phyloP scores from a whole-genome alignment of 2,329 filamentous ascomycete species.

The Gyromitra esculenta region DNA sequence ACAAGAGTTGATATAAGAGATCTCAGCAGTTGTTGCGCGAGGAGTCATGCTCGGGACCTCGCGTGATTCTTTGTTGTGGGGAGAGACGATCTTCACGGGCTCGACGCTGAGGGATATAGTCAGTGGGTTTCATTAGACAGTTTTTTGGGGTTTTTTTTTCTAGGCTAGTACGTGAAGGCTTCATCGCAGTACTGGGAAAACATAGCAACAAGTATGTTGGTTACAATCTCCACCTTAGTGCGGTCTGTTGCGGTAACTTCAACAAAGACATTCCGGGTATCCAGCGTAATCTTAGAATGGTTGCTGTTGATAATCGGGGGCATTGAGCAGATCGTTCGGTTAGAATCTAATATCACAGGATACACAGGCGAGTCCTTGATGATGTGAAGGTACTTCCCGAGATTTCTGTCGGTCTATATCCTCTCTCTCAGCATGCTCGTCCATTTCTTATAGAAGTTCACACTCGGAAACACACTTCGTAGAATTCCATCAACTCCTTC shows the following conservation, averaged over 20 bases:
- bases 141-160: background rate
- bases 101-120: constrained; percentile 69
- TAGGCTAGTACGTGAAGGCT: constrained; percentile 72
- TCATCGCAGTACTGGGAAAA: constrained; percentile 92
- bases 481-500: constrained; percentile 90
- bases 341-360: constrained; percentile 92
- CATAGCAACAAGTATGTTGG: constrained; percentile 96
- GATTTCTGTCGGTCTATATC: constrained; percentile 79
- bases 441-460: constrained; percentile 14
- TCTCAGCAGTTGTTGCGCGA: constrained; percentile 79
- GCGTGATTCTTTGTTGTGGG: constrained; percentile 86
- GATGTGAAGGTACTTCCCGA: constrained; percentile 90
- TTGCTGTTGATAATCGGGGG: constrained; percentile 98
- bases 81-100: constrained; percentile 88
- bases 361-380: constrained; percentile 94
- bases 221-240: constrained; percentile 95
- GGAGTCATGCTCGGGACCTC: constrained; percentile 83
- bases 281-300: constrained; percentile 91
- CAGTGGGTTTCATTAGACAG: background rate
- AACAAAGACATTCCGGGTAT: constrained; percentile 94
- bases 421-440: constrained; percentile 26
- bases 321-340: constrained; percentile 86
- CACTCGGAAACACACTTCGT: constrained; percentile 69
- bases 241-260: constrained; percentile 95
- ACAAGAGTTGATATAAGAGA: constrained; percentile 93